Percentiles rank a stretch among this genome's conserved stretches.
These are phyloP conservation scores for Sphaerosporella brunnea DNA, from an alignment of 495 filamentous ascomycete genomes.

Conservation along the genomic window DNA sequence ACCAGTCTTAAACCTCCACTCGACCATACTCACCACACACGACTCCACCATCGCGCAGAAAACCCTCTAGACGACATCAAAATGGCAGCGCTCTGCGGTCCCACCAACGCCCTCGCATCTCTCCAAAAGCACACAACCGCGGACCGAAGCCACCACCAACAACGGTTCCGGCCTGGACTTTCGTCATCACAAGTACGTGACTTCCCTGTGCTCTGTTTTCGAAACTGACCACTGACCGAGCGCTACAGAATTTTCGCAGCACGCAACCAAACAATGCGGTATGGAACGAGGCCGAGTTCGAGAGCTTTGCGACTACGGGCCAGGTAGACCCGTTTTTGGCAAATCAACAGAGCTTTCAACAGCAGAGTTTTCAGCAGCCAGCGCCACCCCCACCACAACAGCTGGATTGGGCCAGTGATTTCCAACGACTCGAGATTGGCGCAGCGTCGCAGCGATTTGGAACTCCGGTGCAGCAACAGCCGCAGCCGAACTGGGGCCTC, in stretches of 20 bases:
- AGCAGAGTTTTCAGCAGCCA: background rate
- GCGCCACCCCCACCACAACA: slow-evolving; percentile 4
- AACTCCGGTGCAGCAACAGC: slow-evolving; percentile 13
- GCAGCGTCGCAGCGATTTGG: slow-evolving; percentile 8
- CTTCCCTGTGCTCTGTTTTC: background rate
- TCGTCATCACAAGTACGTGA: slow-evolving; percentile 39
- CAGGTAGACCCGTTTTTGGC: background rate
- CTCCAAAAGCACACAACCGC: slow-evolving; percentile 63
- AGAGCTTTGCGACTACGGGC: slow-evolving; percentile 7
- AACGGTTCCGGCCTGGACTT: slow-evolving; percentile 42
- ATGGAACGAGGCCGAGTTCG: slow-evolving; percentile 14
- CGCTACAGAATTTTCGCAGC: too few species aligned
- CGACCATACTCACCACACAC: too few species aligned
- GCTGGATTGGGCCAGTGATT: slow-evolving; percentile 10
- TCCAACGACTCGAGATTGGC: slow-evolving; percentile 19
- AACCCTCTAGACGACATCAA: too few species aligned
- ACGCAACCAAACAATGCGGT: slow-evolving; percentile 3
- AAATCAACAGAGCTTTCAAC: background rate
- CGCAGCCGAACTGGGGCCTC: slow-evolving; percentile 4
- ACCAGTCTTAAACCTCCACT: too few species aligned
- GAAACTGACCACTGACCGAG: background rate
- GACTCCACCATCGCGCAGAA: too few species aligned
- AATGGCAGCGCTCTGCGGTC: slow-evolving; percentile 50
- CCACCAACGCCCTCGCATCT: slow-evolving; percentile 72
- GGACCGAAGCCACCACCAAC: slow-evolving; percentile 72